Evolutionary conservation across 305 asterid genomes (phyloP).

Genomic region (Ajuga reptans): DNA sequence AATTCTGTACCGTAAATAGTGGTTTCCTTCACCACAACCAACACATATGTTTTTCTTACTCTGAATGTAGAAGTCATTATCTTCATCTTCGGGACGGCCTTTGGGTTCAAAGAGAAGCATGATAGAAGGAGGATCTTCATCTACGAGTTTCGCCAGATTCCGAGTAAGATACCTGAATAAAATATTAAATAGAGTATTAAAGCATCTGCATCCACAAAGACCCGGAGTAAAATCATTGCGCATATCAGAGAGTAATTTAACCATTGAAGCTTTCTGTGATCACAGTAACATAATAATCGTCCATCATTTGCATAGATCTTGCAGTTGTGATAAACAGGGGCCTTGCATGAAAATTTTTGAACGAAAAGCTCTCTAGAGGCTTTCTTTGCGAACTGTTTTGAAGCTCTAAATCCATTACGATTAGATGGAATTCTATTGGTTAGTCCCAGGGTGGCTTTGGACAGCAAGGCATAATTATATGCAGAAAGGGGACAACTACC

Average conservation of each 20-base stretch:
- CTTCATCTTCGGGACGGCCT: slow-evolving; percentile 99
- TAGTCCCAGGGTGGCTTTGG: slow-evolving; percentile 50
- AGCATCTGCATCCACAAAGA: not conserved
- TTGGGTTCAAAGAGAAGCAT: slow-evolving; percentile 93
- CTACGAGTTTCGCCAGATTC: slow-evolving; percentile 73
- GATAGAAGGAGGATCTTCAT: slow-evolving; percentile 75
- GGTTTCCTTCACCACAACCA: slow-evolving; percentile 96
- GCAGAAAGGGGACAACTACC: slow-evolving; percentile 82
- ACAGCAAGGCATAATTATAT: slow-evolving; percentile 58
- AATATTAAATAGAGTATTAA: not conserved
- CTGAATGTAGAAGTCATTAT: slow-evolving; percentile 84
- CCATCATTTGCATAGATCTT: slow-evolving; percentile 94
- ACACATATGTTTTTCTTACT: slow-evolving; percentile 96
- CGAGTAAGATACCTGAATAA: slow-evolving; percentile 64
- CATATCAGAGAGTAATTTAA: slow-evolving; percentile 29
- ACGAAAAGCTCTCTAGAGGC: slow-evolving; percentile 80
- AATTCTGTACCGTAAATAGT: slow-evolving; percentile 86
- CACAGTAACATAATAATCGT: slow-evolving; percentile 82
- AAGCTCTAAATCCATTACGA: slow-evolving; percentile 45
- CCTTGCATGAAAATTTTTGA: slow-evolving; percentile 88
- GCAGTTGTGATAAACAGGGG: slow-evolving; percentile 97
- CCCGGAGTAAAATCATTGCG: not conserved
- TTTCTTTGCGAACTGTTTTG: slow-evolving; percentile 52
- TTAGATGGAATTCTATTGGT: slow-evolving; percentile 38
- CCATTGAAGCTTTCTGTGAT: slow-evolving; percentile 93